Base-by-base conservation (phyloP, 169 alveolate genomes). In the Plasmodium cynomolgi region DNA sequence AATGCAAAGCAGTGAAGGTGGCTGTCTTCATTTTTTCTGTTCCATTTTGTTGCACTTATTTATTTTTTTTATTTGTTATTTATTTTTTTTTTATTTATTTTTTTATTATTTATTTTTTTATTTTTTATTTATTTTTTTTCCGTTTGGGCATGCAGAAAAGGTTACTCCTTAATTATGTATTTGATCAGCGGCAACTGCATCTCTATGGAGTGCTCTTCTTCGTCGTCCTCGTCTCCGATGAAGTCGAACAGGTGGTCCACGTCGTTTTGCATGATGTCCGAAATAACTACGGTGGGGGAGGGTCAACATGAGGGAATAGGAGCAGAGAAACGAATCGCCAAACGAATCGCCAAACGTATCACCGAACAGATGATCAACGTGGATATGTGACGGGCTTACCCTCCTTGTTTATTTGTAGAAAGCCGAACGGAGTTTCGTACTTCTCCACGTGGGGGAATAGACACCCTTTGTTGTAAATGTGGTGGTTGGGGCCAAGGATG, bases 401-500 rank as follows among this genome's bases (percentile, higher is more conserved):
- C 82, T 93, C 72, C 96, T 95, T 81, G 75, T 97, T 99, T 26
- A 97, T 90, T 31, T 97, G 97, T 39, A 98, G 95, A 34, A 93
- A 93, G 41, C 99, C 99, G 17, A 98, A 81, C n/a, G 99, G 99
- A 44, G 99, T 98, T 47, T 97, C 95, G 75, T 96, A 97, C 31
- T 81, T 72, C 20, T 75, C 93, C 81, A 74, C 93, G 23, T 20
- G 86, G 85, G 93, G 97, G 73, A 98, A 90, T 44, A 98, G 99
- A 88, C 99, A 97, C 3, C 98, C 98, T 29, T 96, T 95, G 47
- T 98, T 84, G 91, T 97, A 97, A 44, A 95, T 96, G 86, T 98
- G 98, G 96, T 98, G 99, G 81, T 99, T 98, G 3, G 99, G 99
- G 2, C 99, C 99, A 15, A 98, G 96, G 9, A 98, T 88, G 95